phyloP scores from a whole-genome alignment of 2,329 filamentous ascomycete genomes.

The Trichoderma koningii region DNA sequence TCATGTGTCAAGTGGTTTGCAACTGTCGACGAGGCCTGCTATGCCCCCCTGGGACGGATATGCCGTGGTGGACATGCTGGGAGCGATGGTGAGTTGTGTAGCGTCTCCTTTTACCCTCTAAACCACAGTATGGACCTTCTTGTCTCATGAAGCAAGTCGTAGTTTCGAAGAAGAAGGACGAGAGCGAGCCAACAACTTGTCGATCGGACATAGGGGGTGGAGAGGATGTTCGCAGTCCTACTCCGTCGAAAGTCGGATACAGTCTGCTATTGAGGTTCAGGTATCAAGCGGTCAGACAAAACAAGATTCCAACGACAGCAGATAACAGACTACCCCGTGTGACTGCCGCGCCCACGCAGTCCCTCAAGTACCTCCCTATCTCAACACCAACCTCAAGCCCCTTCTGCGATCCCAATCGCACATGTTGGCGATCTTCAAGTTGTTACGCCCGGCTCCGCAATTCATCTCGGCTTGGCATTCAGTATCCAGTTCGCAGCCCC shows the following conservation, averaged over 20 bases:
- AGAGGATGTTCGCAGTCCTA: no score
- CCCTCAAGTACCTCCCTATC: neutral
- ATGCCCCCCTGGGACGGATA: neutral
- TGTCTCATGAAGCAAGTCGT: neutral
- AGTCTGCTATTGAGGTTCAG: no score
- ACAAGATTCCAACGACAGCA: no score
- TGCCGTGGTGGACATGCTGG: no score
- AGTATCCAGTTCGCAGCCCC: neutral
- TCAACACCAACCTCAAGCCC: neutral
- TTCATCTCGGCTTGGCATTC: neutral
- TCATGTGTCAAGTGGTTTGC: slow-evolving; percentile 2
- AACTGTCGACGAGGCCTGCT: neutral
- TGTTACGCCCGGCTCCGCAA: neutral
- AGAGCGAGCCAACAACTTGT: no score
- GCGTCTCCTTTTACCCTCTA: neutral
- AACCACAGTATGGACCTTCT: neutral
- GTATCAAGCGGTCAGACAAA: no score
- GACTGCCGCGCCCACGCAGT: neutral
- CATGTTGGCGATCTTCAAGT: slow-evolving; percentile 2
- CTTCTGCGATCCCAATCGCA: neutral
- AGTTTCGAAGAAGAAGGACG: neutral
- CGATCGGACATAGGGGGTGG: no score
- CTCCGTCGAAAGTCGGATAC: no score
- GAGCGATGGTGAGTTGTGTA: no score
- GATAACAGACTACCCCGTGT: neutral